Conservation (phyloP, 106 monocot genomes). For the Agapanthus africanus region DNA sequence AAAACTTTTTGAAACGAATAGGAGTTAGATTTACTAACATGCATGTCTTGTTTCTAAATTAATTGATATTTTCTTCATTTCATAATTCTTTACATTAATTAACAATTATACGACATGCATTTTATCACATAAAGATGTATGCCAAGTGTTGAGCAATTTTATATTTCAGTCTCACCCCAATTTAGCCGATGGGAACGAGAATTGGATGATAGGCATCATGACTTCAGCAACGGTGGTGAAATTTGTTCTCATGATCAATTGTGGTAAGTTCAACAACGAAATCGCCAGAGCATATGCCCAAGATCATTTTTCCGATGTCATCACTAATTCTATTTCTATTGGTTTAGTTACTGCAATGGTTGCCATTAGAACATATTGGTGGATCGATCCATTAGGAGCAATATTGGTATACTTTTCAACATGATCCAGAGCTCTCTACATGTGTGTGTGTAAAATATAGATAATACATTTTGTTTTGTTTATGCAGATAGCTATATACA, state of each 20-base stretch:
- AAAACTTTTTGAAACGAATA: too few relatives aligned
- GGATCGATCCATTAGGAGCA: slow-evolving; percentile 81
- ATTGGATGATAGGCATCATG: slow-evolving; percentile 84
- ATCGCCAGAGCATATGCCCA: slow-evolving; percentile 82
- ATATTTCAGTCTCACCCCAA: slow-evolving; percentile 33
- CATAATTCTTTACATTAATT: too few relatives aligned
- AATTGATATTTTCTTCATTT: too few relatives aligned
- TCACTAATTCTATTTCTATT: slow-evolving; percentile 81
- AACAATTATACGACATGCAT: too few relatives aligned
- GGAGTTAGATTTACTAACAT: too few relatives aligned
- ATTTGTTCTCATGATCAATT: slow-evolving; percentile 62
- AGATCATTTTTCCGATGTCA: slow-evolving; percentile 84
- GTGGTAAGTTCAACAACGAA: slow-evolving; percentile 63
- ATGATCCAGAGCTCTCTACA: not conserved
- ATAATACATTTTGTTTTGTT: not conserved
- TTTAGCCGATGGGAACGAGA: slow-evolving; percentile 24
- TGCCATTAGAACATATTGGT: slow-evolving; percentile 45
- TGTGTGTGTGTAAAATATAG: too few relatives aligned
- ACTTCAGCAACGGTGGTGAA: slow-evolving; percentile 50
- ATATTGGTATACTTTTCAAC: slow-evolving; percentile 46
- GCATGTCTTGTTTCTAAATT: too few relatives aligned
- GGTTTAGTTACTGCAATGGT: slow-evolving; percentile 56
- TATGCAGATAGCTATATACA: slow-evolving; percentile 54
- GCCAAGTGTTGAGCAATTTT: too few relatives aligned
- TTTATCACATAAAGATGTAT: too few relatives aligned